Percentiles rank a stretch among this genome's conserved stretches.
Evolutionary conservation across 2,329 filamentous ascomycete species (phyloP).

Genomic region (Stylonectria norvegica): DNA sequence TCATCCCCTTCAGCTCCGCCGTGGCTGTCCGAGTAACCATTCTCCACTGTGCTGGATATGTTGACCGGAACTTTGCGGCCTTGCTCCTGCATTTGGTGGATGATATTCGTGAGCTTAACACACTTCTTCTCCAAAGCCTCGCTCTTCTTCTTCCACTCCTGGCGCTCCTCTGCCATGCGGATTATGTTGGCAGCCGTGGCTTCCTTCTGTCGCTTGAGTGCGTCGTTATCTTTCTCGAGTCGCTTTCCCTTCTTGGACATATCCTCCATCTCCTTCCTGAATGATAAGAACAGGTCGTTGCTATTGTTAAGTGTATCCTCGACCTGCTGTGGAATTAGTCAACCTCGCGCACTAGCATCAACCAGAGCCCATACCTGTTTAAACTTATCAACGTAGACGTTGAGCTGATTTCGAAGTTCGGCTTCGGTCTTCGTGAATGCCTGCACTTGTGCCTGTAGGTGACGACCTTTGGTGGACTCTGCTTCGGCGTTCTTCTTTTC

Average conservation of each 20-base stretch:
- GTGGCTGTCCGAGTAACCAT: conserved; percentile 52
- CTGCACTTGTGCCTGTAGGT: conserved; percentile 86
- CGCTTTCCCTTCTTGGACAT: conserved; percentile 99
- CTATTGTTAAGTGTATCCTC: conserved; percentile 98
- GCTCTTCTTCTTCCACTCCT: conserved; percentile 71
- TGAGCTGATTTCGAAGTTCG: conserved; percentile 89
- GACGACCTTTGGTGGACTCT: conserved; percentile 75
- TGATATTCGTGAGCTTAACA: conserved; percentile 88
- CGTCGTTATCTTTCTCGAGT: conserved; percentile 93
- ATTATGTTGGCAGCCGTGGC: conserved; percentile 92
- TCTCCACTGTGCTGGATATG: conserved; percentile 58
- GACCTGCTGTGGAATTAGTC: conserved; percentile 58
- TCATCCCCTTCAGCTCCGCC: conserved; percentile 52
- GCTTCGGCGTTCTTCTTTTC: conserved; percentile 84
- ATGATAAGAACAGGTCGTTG: conserved; percentile 94
- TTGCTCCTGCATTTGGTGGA: conserved; percentile 94
- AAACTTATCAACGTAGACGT: conserved; percentile 98
- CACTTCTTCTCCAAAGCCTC: conserved; percentile 64
- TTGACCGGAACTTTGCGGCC: conserved; percentile 72
- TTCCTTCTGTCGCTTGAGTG: conserved; percentile 87
- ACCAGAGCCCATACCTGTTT: conserved; percentile 72
- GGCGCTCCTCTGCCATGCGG: conserved; percentile 93
- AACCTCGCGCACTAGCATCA: conserved; percentile 19
- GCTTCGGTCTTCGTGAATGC: conserved; percentile 96
- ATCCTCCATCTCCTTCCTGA: conserved; percentile 98